A percentile compares a stretch with the other conserved stretches of the same genome.
phyloP scores from a whole-genome alignment of 345 rosid species.

The Hevea brasiliensis region DNA sequence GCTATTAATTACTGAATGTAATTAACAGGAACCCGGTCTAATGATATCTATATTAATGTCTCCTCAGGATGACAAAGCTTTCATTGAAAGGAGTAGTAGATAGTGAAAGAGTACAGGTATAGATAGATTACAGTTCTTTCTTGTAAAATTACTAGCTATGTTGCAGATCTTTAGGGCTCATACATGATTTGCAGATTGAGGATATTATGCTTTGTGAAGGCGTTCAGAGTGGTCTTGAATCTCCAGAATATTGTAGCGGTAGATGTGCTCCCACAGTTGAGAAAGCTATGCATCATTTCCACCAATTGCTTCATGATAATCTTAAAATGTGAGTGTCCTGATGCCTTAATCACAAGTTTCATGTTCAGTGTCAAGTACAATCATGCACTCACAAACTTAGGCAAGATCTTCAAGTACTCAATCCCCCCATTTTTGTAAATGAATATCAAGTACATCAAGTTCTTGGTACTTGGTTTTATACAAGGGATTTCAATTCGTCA shows the following conservation, averaged over 20 bases:
- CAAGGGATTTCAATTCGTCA: too few species aligned
- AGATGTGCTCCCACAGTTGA: conserved; percentile 73
- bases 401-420: too few species aligned
- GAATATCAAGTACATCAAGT: too few species aligned
- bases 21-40: too few species aligned
- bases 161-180: too few species aligned
- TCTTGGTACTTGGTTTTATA: too few species aligned
- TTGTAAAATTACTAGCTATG: conserved; percentile 27
- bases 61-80: conserved; percentile 64
- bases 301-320: conserved; percentile 48
- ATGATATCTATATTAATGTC: too few species aligned
- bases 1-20: too few species aligned
- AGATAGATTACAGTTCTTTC: conserved; percentile 24
- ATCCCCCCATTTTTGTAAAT: too few species aligned
- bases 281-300: conserved; percentile 76
- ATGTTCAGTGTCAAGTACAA: too few species aligned
- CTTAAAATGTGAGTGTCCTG: conserved; percentile 23
- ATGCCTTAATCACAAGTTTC: not conserved
- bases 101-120: conserved; percentile 80
- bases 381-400: too few species aligned
- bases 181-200: conserved; percentile 78
- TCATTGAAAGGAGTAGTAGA: conserved; percentile 60
- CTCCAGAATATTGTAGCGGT: conserved; percentile 64
- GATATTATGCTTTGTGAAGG: conserved; percentile 70
- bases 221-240: conserved; percentile 75